Evolutionary conservation across 306 rosid genomes (phyloP).

Genomic region (Prunus mongolica): DNA sequence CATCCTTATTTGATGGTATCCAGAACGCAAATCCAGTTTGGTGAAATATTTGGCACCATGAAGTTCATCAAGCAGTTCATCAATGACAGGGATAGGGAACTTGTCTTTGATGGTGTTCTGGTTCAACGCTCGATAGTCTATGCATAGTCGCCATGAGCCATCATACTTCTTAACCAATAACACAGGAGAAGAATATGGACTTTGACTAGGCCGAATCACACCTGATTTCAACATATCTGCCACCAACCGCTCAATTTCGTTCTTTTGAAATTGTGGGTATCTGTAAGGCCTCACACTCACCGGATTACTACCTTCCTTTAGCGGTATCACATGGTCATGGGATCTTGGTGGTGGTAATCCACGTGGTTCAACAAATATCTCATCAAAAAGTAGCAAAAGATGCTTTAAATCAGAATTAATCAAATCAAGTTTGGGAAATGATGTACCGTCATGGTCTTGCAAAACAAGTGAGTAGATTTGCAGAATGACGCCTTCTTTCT

Average conservation of each 20-base stretch:
- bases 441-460: too few species aligned
- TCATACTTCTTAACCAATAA: background rate
- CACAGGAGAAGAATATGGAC: background rate
- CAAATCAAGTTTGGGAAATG: too few species aligned
- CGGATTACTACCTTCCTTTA: background rate
- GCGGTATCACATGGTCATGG: background rate
- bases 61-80: background rate
- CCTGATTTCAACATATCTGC: background rate
- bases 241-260: background rate
- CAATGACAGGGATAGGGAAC: background rate
- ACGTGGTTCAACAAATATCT: background rate
- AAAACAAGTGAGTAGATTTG: too few species aligned
- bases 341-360: background rate
- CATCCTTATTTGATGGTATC: background rate
- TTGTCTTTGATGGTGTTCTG: background rate
- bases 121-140: background rate
- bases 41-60: background rate
- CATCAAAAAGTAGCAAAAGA: too few species aligned
- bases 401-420: too few species aligned
- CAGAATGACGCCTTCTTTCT: too few species aligned
- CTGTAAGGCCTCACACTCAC: background rate
- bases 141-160: background rate
- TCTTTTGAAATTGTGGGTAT: background rate
- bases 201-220: background rate
- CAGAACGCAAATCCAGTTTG: background rate